phyloP scores from a whole-genome alignment of 306 rosid genomes.

The Fagus sylvatica region DNA sequence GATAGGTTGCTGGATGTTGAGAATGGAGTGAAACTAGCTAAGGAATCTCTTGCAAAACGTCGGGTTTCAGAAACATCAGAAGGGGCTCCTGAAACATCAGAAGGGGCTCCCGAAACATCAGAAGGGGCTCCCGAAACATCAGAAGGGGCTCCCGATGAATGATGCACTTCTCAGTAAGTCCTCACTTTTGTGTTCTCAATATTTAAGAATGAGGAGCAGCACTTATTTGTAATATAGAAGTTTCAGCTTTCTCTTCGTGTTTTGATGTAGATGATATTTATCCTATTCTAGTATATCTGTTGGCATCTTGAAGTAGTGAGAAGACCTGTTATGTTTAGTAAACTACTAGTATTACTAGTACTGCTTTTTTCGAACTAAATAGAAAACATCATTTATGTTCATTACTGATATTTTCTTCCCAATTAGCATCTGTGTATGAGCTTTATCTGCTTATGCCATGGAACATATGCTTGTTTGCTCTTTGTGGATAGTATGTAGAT shows the following conservation, averaged over 20 bases:
- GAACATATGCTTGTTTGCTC: not conserved
- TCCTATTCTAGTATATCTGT: not conserved
- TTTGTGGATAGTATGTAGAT: not conserved
- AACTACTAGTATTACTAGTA: not conserved
- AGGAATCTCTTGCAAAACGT: conserved; percentile 41
- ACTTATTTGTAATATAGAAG: not conserved
- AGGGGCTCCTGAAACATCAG: conserved; percentile 22
- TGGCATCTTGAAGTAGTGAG: not conserved
- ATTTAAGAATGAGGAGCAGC: not conserved
- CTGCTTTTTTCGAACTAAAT: not conserved
- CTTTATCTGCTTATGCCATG: not conserved
- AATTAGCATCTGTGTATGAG: not conserved
- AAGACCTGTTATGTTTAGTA: not conserved
- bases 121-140: conserved; percentile 31
- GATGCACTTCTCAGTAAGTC: conserved; percentile 35
- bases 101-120: conserved; percentile 22
- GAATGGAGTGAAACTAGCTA: conserved; percentile 46
- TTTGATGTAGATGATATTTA: not conserved
- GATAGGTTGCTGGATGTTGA: conserved; percentile 47
- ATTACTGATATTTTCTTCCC: not conserved
- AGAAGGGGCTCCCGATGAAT: conserved; percentile 40
- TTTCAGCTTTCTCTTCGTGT: not conserved
- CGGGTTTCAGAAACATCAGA: conserved; percentile 40
- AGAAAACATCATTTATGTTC: not conserved
- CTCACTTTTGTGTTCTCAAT: conserved; percentile 6